These are phyloP conservation scores for Gynochthodes officinalis DNA, from an alignment of 257 asterid genomes.

Conservation along the genomic window DNA sequence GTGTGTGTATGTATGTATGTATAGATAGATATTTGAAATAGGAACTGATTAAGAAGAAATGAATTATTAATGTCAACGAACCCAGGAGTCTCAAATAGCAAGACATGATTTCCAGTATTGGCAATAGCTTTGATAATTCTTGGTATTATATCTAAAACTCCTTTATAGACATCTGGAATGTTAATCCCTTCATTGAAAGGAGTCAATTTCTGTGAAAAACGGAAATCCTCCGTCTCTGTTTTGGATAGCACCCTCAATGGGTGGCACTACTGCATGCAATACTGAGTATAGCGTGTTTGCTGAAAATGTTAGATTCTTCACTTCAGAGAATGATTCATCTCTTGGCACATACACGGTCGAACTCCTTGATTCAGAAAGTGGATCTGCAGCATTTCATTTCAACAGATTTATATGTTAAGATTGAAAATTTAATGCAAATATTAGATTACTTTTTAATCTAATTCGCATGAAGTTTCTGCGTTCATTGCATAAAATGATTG, in stretches of 20 bases:
- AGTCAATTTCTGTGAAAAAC: conserved; percentile 54
- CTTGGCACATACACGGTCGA: conserved; percentile 51
- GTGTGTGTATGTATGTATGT: too few species aligned
- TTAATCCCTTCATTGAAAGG: conserved; percentile 43
- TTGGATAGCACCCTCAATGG: conserved; percentile 7
- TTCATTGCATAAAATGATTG: too few species aligned
- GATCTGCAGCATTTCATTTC: too few species aligned
- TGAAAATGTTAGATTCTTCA: conserved; percentile 38
- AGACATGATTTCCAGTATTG: conserved; percentile 18
- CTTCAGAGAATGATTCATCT: conserved; percentile 61
- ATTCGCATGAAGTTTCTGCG: too few species aligned
- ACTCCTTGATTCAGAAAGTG: conserved; percentile 47
- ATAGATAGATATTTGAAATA: too few species aligned
- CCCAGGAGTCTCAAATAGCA: conserved; percentile 54
- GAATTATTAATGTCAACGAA: conserved; percentile 43
- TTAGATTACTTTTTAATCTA: too few species aligned
- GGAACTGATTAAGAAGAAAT: neutral
- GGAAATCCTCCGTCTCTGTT: conserved; percentile 38
- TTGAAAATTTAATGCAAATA: too few species aligned
- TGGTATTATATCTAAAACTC: conserved; percentile 30
- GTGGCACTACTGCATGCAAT: conserved; percentile 44
- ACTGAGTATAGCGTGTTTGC: conserved; percentile 42
- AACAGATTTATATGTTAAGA: too few species aligned
- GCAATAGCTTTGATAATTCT: conserved; percentile 38
- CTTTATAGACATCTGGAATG: conserved; percentile 18